Evolutionary conservation across 805 yeast species (phyloP), one percentile per base, ranked within the genome.

Genomic region (Spathaspora hagerdaliae): DNA sequence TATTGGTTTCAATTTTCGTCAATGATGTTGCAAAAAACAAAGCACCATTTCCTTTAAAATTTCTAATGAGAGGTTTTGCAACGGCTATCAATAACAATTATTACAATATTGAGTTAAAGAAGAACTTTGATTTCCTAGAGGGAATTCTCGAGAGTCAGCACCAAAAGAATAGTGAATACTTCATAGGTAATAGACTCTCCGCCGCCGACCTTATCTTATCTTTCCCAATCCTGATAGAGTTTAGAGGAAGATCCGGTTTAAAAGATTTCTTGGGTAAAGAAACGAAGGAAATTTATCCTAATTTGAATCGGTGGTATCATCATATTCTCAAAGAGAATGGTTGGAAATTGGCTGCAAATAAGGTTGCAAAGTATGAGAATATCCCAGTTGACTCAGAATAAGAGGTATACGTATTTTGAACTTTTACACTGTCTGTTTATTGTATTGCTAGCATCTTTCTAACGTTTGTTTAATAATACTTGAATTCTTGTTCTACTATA

Each of bases 151-250:
- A 56, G 43, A 44, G 51, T 27, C 57, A 64, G 36, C 54, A 55
- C 31, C 47, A 50, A 14, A 49, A 52, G 5, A 51, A 55, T 6
- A 46, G 51, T 14, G 61, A 63, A 19, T 79, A 58, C 53, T 73
- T 80, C 52, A 82, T 78, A 13, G 81, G 75, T 10, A 65, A 70
- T 32, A 67, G 69, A 49, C 57, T 79, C n/a, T 68, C 80, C 13
- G 83, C 65, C 3, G 85, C 83, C 7, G 85, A 80, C 51, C 73
- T 85, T 44, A 71, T 81, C 43, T 60, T 81, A 51, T 58, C 68
- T 0, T 81, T 74, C 62, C 82, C 83, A 0, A 35, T 67, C 53
- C 55, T 41, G 56, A 61, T 46, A 54, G 52, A 19, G 52, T 48
- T 29, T 11, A 1, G 61, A 65, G 12, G 57, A 54, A 15, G 51